These are phyloP conservation scores for Dujonia santamariae DNA, from an alignment of 1,139 yeast genomes.

Conservation along the genomic window DNA sequence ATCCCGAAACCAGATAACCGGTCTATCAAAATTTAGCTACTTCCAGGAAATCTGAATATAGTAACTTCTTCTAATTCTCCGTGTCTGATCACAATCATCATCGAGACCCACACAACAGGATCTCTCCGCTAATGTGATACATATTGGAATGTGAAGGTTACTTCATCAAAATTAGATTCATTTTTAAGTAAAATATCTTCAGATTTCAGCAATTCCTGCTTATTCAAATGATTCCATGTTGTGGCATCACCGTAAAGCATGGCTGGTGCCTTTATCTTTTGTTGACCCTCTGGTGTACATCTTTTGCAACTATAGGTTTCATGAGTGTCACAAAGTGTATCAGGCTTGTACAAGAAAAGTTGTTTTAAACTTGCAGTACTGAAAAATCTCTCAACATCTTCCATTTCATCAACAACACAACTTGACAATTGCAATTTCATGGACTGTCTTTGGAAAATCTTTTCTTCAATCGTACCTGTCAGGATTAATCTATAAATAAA, in stretches of 20 bases:
- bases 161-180: constrained; percentile 66
- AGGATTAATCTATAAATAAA: constrained; percentile 90
- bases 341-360: constrained; percentile 66
- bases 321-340: constrained; percentile 85
- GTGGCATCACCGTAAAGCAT: constrained; percentile 98
- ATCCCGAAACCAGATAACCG: no score
- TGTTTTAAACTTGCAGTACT: constrained; percentile 77
- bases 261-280: constrained; percentile 66
- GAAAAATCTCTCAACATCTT: constrained; percentile 89
- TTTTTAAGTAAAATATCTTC: constrained; percentile 76
- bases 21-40: no score
- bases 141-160: constrained; percentile 89
- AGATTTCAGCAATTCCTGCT: constrained; percentile 54
- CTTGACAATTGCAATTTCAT: constrained; percentile 92
- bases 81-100: no score
- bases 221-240: constrained; percentile 91
- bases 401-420: constrained; percentile 95
- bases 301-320: constrained; percentile 87
- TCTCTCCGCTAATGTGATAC: constrained; percentile 70
- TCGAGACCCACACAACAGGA: no score
- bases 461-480: constrained; percentile 95
- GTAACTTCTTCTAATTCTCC: no score
- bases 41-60: no score
- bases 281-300: constrained; percentile 59
- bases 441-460: constrained; percentile 94